Conservation (phyloP, 73 alveolate species). For the Paraurostyla sp. region DNA sequence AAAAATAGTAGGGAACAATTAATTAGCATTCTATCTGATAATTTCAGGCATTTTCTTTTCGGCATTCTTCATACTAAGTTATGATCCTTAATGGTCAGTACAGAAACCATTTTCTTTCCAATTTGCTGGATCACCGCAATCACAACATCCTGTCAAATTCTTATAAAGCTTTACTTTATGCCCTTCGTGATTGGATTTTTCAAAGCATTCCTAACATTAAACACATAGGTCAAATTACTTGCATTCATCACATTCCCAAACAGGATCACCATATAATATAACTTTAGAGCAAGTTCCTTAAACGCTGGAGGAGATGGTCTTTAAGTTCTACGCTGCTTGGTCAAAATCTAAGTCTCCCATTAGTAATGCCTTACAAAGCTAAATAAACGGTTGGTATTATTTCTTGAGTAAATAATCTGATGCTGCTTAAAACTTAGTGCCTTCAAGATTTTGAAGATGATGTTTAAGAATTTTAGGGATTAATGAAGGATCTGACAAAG, state of each 20-base stretch:
- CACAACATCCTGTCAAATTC: constrained; percentile 76
- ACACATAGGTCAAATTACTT: constrained; percentile 75
- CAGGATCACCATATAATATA: constrained; percentile 57
- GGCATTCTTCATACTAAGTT: not conserved
- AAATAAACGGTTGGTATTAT: not conserved
- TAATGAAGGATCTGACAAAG: no score
- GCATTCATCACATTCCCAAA: constrained; percentile 78
- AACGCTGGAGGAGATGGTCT: not conserved
- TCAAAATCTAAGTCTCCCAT: not conserved
- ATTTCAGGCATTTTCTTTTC: not conserved
- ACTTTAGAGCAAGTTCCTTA: constrained; percentile 72
- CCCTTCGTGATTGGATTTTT: constrained; percentile 73
- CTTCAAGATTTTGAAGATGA: no score
- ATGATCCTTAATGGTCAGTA: constrained; percentile 71
- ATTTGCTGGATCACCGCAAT: constrained; percentile 81
- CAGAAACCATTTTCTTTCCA: constrained; percentile 79
- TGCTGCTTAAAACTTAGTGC: no score
- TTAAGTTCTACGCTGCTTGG: not conserved
- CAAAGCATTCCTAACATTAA: constrained; percentile 78
- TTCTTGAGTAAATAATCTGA: no score
- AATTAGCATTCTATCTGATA: not conserved
- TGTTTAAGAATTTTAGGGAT: no score
- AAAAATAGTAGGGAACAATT: not conserved
- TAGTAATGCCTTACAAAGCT: not conserved
- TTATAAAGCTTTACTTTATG: constrained; percentile 69